These are phyloP conservation scores for Fusarium burgessii DNA, from an alignment of 2,329 filamentous ascomycete genomes.

Conservation along the genomic window DNA sequence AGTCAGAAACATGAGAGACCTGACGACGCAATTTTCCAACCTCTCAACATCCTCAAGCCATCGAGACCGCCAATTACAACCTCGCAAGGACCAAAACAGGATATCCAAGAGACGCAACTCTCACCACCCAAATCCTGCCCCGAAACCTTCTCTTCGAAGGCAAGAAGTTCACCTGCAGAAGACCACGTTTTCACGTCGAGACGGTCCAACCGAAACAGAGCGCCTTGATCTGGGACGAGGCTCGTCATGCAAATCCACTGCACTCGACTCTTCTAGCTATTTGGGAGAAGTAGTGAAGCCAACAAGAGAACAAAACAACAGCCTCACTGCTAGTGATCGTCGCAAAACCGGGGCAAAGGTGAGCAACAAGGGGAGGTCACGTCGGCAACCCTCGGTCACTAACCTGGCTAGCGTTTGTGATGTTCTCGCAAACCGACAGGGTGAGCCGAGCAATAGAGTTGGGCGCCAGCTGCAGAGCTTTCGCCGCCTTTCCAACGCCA, in stretches of 20 bases:
- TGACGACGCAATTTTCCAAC: not conserved
- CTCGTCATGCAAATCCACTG: not conserved
- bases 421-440: no score
- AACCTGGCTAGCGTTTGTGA: no score
- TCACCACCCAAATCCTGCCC: not conserved
- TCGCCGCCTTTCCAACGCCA: no score
- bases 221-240: not conserved
- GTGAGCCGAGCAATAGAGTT: no score
- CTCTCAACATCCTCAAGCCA: no score
- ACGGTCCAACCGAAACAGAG: not conserved
- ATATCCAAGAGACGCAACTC: not conserved
- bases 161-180: not conserved
- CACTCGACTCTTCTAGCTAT: not conserved
- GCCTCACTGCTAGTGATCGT: no score
- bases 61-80: not conserved
- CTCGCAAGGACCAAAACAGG: not conserved
- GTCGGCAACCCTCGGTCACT: no score
- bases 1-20: no score
- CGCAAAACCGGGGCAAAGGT: no score
- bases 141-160: not conserved
- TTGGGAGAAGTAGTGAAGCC: no score
- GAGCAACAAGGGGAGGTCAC: no score
- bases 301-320: not conserved
- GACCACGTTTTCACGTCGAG: not conserved
- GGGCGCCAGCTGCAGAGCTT: no score